Percentiles rank a stretch among this genome's conserved stretches.
Evolutionary conservation across 495 filamentous ascomycete species (phyloP).

Genomic region (Pseudevernia furfuracea): DNA sequence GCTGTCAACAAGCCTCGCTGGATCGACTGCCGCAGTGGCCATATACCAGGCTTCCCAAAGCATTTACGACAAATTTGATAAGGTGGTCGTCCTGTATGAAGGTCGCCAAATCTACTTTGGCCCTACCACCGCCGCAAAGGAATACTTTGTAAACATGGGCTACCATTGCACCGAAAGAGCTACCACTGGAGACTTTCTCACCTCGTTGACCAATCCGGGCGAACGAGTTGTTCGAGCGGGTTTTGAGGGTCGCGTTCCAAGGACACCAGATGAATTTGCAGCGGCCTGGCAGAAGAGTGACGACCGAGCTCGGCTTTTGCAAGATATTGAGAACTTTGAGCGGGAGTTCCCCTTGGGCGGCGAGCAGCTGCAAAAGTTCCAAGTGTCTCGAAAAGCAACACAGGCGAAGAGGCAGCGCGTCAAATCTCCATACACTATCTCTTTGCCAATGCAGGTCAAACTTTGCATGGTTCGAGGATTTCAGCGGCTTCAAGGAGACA

Average conservation of each 20-base stretch:
- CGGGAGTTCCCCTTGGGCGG: slow-evolving; percentile 54
- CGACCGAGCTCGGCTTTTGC: slow-evolving; percentile 56
- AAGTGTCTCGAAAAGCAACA: slow-evolving; percentile 56
- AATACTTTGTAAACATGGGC: slow-evolving; percentile 66
- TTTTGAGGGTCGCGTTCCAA: slow-evolving; percentile 57
- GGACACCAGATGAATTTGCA: slow-evolving; percentile 72
- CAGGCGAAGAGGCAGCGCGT: slow-evolving; percentile 57
- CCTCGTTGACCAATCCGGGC: slow-evolving; percentile 63
- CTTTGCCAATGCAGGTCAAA: slow-evolving; percentile 58
- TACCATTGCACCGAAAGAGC: slow-evolving; percentile 66
- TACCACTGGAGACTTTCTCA: slow-evolving; percentile 74
- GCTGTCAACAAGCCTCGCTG: slow-evolving; percentile 55
- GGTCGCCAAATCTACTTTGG: slow-evolving; percentile 82
- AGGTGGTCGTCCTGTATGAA: slow-evolving; percentile 70
- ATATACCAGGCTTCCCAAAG: slow-evolving; percentile 78
- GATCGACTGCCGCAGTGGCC: slow-evolving; percentile 63
- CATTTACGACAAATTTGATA: slow-evolving; percentile 73
- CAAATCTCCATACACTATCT: slow-evolving; percentile 70
- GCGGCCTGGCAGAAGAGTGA: slow-evolving; percentile 63
- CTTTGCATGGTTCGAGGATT: slow-evolving; percentile 73
- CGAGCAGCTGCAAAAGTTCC: slow-evolving; percentile 56
- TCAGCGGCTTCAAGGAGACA: slow-evolving; percentile 58
- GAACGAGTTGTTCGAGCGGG: slow-evolving; percentile 59
- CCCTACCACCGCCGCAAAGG: slow-evolving; percentile 49
- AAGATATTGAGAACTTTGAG: slow-evolving; percentile 67